Conservation (phyloP, 169 alveolate genomes). For the Cryptosporidium sp. region DNA sequence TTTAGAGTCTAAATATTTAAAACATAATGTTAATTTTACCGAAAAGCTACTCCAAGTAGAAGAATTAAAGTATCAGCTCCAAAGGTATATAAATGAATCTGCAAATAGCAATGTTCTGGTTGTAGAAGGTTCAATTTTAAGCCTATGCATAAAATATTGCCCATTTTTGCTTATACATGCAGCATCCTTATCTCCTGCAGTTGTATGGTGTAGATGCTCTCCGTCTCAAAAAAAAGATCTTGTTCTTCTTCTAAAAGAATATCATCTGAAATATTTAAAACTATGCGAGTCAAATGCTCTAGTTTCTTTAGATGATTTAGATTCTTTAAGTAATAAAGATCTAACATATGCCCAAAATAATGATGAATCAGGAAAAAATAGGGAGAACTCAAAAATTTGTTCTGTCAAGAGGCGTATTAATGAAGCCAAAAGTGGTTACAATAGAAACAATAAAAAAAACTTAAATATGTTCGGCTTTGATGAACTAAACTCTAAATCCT, state of each 20-base stretch:
- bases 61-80: constrained; percentile 16
- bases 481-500: constrained; percentile 12
- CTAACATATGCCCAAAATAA: neutral
- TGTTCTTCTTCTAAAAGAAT: constrained; percentile 81
- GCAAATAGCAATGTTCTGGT: constrained; percentile 80
- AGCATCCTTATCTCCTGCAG: constrained; percentile 90
- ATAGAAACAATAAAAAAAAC: neutral
- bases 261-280: constrained; percentile 40
- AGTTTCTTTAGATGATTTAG: constrained; percentile 16
- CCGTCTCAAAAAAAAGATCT: constrained; percentile 98
- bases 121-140: constrained; percentile 89
- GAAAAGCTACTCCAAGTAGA: constrained; percentile 29
- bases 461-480: neutral
- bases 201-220: constrained; percentile 97
- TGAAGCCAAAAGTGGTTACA: constrained; percentile 7
- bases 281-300: neutral
- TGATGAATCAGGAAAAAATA: neutral
- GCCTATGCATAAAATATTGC: constrained; percentile 80
- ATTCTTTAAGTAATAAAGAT: neutral
- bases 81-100: constrained; percentile 22
- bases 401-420: constrained; percentile 37
- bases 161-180: constrained; percentile 86
- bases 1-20: constrained; percentile 47
- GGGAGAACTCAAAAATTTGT: neutral
- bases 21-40: constrained; percentile 9